Base-by-base conservation (phyloP, 352 stramenopile species). In the Phytophthora pisi region DNA sequence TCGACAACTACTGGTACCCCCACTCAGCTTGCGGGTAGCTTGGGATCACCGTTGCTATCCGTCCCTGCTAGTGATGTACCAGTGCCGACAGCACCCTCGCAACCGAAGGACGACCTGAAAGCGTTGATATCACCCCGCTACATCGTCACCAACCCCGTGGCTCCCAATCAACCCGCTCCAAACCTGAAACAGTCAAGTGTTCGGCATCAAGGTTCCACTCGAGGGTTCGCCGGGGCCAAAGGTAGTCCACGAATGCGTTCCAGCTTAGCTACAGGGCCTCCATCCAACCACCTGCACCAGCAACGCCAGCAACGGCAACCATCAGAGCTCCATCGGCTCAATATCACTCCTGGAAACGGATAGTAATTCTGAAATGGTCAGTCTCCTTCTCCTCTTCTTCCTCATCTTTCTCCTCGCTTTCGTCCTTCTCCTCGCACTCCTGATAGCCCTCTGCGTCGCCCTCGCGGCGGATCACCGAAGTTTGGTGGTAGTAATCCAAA, bases 111-210 rank as follows among this genome's bases (percentile, higher is more conserved):
- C 4, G 68, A 72, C 28, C 51, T 72, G 13, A 71, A 71, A 64
- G 52, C 62, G 16, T 30, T 72, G 38, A 49, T 69, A 8, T 72
- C 68, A 43, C 64, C 68, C 28, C 57, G 64, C 1, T 75, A 75
- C 13, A 56, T 72, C 26, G 40, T 75, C 26, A 18, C 57, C 8
- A 57, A 69, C 40, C 63, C 57, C 1, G 61, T 64, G 4, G 52
- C 30, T 20, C 49, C 52, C 6, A 55, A 61, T n/a, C 55, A 69
- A 11, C 23, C 55, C 28, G 61, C 60, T 10, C 38, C 63, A 61
- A 65, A 43, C 13, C 46, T 63, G 45, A 71, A 71, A 51, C 63
- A 75, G 28, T 61, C 57, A 5, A 66, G 52, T 36, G 18, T 63
- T 62, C 50, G 50, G 49, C 43, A 57, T 2, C 68, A 65, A 57